Conservation (phyloP, 2,329 filamentous ascomycete genomes). For the Colletotrichum liaoningense region DNA sequence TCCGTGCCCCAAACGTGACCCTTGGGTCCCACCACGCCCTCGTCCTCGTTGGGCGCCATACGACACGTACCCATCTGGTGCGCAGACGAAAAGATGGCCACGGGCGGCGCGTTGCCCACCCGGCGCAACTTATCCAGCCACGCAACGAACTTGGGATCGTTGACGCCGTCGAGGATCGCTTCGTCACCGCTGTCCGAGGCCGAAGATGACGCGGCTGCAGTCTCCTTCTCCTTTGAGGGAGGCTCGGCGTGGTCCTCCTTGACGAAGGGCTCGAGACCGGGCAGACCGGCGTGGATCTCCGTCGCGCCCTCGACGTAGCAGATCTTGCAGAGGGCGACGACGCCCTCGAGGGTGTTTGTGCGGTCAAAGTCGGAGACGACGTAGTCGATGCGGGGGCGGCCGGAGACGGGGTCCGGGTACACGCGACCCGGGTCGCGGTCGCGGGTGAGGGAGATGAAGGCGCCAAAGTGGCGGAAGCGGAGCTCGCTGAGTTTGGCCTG, state of each 20-base stretch:
- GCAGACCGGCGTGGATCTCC: constrained; percentile 79
- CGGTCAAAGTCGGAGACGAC: constrained; percentile 78
- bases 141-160: constrained; percentile 67
- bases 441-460: constrained; percentile 79
- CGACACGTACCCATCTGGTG: constrained; percentile 86
- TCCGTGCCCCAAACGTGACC: constrained; percentile 75
- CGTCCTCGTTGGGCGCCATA: constrained; percentile 68
- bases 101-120: constrained; percentile 62
- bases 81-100: constrained; percentile 72
- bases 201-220: neutral
- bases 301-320: constrained; percentile 81
- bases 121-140: constrained; percentile 67
- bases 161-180: constrained; percentile 49
- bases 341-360: constrained; percentile 76
- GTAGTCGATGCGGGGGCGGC: constrained; percentile 76
- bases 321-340: constrained; percentile 79
- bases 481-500: constrained; percentile 79
- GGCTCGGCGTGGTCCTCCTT: constrained; percentile 42
- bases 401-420: constrained; percentile 76
- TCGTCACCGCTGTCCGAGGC: constrained; percentile 10
- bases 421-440: constrained; percentile 83
- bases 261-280: constrained; percentile 73
- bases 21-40: constrained; percentile 68
- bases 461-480: constrained; percentile 75
- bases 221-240: constrained; percentile 24